Evolutionary conservation across 257 asterid species (phyloP), one percentile per base, ranked within the genome.

Genomic region (Solanum medicagineum): DNA sequence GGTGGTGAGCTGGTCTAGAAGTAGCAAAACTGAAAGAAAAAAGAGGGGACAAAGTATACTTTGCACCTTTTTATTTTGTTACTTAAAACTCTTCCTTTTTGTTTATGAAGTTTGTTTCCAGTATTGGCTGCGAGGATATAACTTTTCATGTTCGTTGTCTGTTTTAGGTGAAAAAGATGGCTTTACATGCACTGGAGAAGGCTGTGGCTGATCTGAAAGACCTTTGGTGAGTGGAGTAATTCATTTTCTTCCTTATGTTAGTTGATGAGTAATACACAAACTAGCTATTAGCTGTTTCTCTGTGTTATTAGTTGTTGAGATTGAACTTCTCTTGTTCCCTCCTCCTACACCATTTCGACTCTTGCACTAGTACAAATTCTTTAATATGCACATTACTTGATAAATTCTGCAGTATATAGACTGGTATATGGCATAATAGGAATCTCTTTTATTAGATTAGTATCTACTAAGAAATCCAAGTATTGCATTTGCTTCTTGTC

Each of bases 131-230:
- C 8, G 65, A 49, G 65, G n/a, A 11, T 16, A 29, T 29, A 79
- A 53, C 4, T 8, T 53, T 53, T 79, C 66, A 79, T 79, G 44
- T 53, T 53, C 9, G 26, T 59, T 55, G 63, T 55, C 60, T 87
- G 86, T 54, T 66, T 83, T 88, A 90, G 94, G 92, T 91, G 45
- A 91, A 85, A 85, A 92, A 89, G 92, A 89, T 92, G 92, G 91
- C 89, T 70, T 80, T 92, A 42, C 87, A 89, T 87, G 93, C 93
- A 32, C 81, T 92, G 32, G 71, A 85, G 16, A n/a, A 81, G 17
- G 90, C 91, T 17, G 85, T 88, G 55, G 44, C 69, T 44, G 15
- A 26, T 45, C 87, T 90, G 1, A 85, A 87, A 32, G 17, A 79
- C 3, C 83, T 79, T 79, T 79, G 83, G 83, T 79, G 83, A 79